A percentile compares a stretch with the other conserved stretches of the same genome.
phyloP scores from a whole-genome alignment of 108 stramenopile genomes.

The Nannochloropsis salina region DNA sequence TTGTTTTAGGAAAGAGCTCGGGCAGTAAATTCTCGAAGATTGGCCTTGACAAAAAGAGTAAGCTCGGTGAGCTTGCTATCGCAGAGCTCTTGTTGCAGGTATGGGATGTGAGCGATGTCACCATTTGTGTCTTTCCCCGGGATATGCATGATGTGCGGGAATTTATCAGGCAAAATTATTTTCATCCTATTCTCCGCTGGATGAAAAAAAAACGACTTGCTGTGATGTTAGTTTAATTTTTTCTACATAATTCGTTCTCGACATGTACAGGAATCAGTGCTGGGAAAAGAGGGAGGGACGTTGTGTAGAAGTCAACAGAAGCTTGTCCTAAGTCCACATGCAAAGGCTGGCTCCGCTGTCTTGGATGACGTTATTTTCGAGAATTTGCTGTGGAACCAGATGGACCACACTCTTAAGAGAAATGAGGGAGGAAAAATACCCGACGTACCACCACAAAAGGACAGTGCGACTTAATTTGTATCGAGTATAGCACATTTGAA shows the following conservation, averaged over 20 bases:
- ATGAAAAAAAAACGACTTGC: no score
- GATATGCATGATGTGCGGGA: no score
- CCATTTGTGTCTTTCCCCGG: no score
- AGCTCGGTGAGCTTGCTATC: background rate
- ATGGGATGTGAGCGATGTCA: background rate
- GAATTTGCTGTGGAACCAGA: background rate
- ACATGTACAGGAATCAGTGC: background rate
- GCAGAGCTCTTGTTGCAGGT: slow-evolving; percentile 2
- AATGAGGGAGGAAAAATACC: no score
- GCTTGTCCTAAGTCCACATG: background rate
- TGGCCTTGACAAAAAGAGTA: background rate
- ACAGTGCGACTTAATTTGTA: no score
- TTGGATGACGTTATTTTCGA: background rate
- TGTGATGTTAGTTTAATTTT: no score
- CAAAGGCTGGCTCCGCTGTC: background rate
- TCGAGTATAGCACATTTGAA: no score
- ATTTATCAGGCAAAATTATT: no score
- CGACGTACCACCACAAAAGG: no score
- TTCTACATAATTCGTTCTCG: background rate
- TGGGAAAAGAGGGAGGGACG: background rate
- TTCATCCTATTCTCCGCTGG: no score
- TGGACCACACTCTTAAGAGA: background rate
- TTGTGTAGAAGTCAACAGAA: background rate
- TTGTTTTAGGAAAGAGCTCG: no score
- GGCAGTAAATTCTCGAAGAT: no score